phyloP scores from a whole-genome alignment of 2,329 filamentous ascomycete species.

The Chrysosporium keratinophilum region DNA sequence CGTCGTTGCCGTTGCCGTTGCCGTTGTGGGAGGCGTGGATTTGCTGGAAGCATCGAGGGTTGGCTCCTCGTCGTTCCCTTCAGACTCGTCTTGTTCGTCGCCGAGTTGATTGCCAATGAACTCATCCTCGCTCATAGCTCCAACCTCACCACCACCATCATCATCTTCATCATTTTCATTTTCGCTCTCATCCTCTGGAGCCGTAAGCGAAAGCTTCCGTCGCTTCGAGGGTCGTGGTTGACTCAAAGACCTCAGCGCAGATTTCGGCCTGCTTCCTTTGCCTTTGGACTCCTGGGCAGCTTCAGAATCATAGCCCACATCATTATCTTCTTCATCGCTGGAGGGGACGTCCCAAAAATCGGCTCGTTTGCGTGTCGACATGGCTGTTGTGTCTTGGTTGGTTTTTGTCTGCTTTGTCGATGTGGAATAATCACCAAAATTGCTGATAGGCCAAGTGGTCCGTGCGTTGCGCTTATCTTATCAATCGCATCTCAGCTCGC shows the following conservation, averaged over 20 bases:
- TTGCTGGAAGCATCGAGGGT: constrained; percentile 17
- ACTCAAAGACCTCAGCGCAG: constrained; percentile 8
- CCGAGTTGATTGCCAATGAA: constrained; percentile 14
- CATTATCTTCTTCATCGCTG: constrained; percentile 32
- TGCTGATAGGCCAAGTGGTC: not conserved
- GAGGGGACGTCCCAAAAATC: constrained; percentile 31
- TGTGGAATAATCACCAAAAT: not conserved
- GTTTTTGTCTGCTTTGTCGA: not conserved
- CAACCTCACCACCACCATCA: constrained; percentile 38
- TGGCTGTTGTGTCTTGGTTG: constrained; percentile 15
- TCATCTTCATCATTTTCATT: no score
- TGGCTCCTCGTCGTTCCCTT: constrained; percentile 12
- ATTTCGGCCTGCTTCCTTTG: constrained; percentile 25
- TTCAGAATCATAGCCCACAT: constrained; percentile 39
- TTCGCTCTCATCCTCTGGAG: not conserved
- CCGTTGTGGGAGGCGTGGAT: not conserved
- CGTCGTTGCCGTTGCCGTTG: not conserved
- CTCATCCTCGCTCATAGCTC: constrained; percentile 16
- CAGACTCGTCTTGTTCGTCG: constrained; percentile 10
- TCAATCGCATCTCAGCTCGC: not conserved
- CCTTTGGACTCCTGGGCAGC: constrained; percentile 34
- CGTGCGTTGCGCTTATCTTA: not conserved
- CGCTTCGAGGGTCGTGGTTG: constrained; percentile 11
- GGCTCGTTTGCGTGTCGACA: constrained; percentile 32
- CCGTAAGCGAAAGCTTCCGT: constrained; percentile 16